These are phyloP conservation scores for Cynara cardunculus DNA, from an alignment of 129 eudicot species.

Conservation along the genomic window DNA sequence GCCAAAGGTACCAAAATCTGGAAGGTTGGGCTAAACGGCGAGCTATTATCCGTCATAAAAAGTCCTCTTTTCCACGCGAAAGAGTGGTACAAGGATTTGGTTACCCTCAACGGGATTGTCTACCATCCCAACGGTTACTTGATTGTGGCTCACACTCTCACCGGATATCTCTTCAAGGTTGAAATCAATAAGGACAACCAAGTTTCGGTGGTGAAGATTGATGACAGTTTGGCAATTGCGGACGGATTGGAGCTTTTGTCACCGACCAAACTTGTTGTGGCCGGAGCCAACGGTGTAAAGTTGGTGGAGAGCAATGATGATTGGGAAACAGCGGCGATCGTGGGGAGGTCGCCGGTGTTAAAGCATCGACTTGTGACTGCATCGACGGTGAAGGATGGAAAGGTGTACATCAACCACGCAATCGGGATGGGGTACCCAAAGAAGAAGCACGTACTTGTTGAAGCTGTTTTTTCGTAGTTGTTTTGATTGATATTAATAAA, in stretches of 20 bases:
- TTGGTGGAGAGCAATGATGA: constrained; percentile 55
- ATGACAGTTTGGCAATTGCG: constrained; percentile 30
- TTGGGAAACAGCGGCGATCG: constrained; percentile 47
- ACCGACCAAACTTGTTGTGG: constrained; percentile 48
- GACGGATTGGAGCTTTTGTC: constrained; percentile 62
- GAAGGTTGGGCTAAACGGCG: constrained; percentile 52
- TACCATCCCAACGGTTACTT: constrained; percentile 73
- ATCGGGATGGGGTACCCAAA: constrained; percentile 66
- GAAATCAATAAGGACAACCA: constrained; percentile 16
- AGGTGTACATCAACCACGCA: constrained; percentile 49
- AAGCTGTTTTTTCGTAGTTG: constrained; percentile 48
- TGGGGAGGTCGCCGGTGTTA: constrained; percentile 30
- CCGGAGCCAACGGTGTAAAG: constrained; percentile 36
- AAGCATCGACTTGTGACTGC: constrained; percentile 51
- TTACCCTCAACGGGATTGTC: constrained; percentile 58
- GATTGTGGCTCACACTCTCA: constrained; percentile 41
- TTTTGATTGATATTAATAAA: neutral
- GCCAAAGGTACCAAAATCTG: constrained; percentile 45
- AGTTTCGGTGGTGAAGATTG: constrained; percentile 41
- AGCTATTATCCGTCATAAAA: constrained; percentile 30
- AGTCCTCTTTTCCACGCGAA: constrained; percentile 46
- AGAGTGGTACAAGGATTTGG: constrained; percentile 51
- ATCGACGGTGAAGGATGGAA: constrained; percentile 58
- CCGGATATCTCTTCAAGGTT: constrained; percentile 48
- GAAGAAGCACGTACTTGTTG: constrained; percentile 56